Percentiles rank a stretch among this genome's conserved stretches.
phyloP scores from a whole-genome alignment of 257 asterid genomes.

The Linaria vulgaris region DNA sequence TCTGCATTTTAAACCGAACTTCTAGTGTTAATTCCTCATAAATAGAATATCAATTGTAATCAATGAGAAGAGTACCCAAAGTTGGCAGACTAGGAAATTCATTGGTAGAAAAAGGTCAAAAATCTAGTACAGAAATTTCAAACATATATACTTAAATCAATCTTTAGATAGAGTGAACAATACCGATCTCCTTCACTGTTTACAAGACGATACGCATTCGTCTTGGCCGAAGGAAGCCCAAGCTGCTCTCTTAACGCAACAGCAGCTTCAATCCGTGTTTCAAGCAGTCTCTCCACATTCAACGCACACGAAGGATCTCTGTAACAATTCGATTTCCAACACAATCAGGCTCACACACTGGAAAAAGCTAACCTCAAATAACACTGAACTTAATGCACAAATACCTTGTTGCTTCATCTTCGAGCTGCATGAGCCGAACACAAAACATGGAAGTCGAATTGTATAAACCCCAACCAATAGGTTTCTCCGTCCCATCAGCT shows the following conservation, averaged over 20 bases:
- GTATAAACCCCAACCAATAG: constrained; percentile 97
- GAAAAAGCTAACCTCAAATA: constrained; percentile 16
- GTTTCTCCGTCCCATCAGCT: constrained; percentile 82
- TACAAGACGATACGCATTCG: constrained; percentile 87
- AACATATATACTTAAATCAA: not conserved
- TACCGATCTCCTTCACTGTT: constrained; percentile 99
- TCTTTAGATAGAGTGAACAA: constrained; percentile 11
- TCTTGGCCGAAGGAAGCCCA: constrained; percentile 71
- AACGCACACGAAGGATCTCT: constrained; percentile 78
- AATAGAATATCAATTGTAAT: no score
- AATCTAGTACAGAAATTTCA: not conserved
- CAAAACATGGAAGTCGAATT: constrained; percentile 94
- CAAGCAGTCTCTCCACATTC: constrained; percentile 64
- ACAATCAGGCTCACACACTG: constrained; percentile 20
- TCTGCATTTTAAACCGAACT: no score
- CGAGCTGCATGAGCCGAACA: constrained; percentile 90
- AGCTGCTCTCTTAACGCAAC: constrained; percentile 58
- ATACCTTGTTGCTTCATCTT: constrained; percentile 82
- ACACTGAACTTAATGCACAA: not conserved
- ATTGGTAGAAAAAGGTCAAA: not conserved
- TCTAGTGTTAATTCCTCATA: no score
- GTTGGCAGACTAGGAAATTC: not conserved
- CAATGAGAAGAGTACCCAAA: not conserved
- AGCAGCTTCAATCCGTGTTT: constrained; percentile 69
- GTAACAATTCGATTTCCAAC: constrained; percentile 22